Evolutionary conservation across 1,284 basidiomycete species (phyloP).

Genomic region (Lentinula novae-zelandiae): DNA sequence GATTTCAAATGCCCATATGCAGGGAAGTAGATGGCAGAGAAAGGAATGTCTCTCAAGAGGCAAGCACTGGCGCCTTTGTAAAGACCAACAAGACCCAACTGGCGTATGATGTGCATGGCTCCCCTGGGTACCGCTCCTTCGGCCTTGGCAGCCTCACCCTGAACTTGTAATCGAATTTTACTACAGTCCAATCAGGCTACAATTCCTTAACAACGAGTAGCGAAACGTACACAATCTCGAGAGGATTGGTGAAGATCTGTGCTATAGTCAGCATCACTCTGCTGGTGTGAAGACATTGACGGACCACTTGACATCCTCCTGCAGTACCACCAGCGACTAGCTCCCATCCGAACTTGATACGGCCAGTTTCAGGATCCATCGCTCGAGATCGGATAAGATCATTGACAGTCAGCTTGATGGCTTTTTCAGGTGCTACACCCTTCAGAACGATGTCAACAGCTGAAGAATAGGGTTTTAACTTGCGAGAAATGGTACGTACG

Average conservation of each 20-base stretch:
- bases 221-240: slow-evolving; percentile 80
- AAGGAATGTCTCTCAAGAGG: slow-evolving; percentile 90
- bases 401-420: slow-evolving; percentile 96
- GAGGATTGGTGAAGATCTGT: slow-evolving; percentile 92
- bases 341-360: slow-evolving; percentile 87
- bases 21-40: slow-evolving; percentile 83
- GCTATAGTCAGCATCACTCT: slow-evolving; percentile 15
- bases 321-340: slow-evolving; percentile 89
- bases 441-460: slow-evolving; percentile 26
- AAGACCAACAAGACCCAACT: slow-evolving; percentile 88
- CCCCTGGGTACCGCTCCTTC: slow-evolving; percentile 79
- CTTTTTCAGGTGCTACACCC: slow-evolving; percentile 99
- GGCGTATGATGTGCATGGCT: slow-evolving; percentile 89
- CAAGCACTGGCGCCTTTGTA: slow-evolving; percentile 92
- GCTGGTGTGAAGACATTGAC: slow-evolving; percentile 28
- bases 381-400: slow-evolving; percentile 83
- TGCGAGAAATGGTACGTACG: slow-evolving; percentile 38
- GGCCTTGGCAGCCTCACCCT: slow-evolving; percentile 89
- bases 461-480: not conserved
- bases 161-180: slow-evolving; percentile 96
- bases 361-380: slow-evolving; percentile 92
- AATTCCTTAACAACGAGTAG: slow-evolving; percentile 7
- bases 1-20: slow-evolving; percentile 85
- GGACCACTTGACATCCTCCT: slow-evolving; percentile 95
- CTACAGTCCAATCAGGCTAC: slow-evolving; percentile 36